phyloP scores from a whole-genome alignment of 2,329 filamentous ascomycete genomes.

The Fusarium veterinarium region DNA sequence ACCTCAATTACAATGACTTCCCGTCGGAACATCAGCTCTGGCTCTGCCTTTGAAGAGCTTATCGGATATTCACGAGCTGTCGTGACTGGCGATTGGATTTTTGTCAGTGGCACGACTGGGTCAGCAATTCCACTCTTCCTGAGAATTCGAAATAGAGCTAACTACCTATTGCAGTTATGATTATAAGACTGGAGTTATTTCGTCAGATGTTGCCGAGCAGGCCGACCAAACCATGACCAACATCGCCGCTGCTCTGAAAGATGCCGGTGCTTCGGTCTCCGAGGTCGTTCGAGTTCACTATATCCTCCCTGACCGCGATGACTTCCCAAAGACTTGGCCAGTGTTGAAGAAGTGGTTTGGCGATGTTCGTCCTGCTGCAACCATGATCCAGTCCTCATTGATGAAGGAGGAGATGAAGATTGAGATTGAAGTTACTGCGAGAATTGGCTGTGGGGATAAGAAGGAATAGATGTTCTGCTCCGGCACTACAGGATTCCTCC shows the following conservation, averaged over 20 bases:
- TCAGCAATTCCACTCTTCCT: slow-evolving; percentile 30
- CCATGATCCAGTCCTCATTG: slow-evolving; percentile 63
- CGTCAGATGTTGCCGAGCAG: slow-evolving; percentile 58
- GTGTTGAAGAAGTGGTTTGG: slow-evolving; percentile 63
- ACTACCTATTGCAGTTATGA: slow-evolving; percentile 55
- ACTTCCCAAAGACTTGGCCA: slow-evolving; percentile 62
- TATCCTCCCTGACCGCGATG: slow-evolving; percentile 59
- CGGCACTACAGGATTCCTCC: too few relatives aligned
- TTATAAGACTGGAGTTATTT: slow-evolving; percentile 60
- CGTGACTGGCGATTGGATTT: slow-evolving; percentile 61
- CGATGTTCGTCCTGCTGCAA: slow-evolving; percentile 62
- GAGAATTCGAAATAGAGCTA: too few relatives aligned
- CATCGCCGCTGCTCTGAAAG: slow-evolving; percentile 57
- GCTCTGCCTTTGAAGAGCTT: slow-evolving; percentile 62
- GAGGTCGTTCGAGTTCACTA: slow-evolving; percentile 66
- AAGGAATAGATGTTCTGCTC: not conserved
- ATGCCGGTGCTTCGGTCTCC: slow-evolving; percentile 55
- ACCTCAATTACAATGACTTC: slow-evolving; percentile 42
- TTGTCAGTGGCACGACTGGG: slow-evolving; percentile 68
- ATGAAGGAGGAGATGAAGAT: slow-evolving; percentile 63
- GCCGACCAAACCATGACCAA: slow-evolving; percentile 62
- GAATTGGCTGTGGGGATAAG: slow-evolving; percentile 41
- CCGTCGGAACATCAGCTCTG: slow-evolving; percentile 59
- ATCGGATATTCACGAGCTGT: slow-evolving; percentile 68
- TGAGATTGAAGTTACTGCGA: slow-evolving; percentile 58